Conservation (phyloP, 2,329 filamentous ascomycete species). For the Cordyceps cicadae region DNA sequence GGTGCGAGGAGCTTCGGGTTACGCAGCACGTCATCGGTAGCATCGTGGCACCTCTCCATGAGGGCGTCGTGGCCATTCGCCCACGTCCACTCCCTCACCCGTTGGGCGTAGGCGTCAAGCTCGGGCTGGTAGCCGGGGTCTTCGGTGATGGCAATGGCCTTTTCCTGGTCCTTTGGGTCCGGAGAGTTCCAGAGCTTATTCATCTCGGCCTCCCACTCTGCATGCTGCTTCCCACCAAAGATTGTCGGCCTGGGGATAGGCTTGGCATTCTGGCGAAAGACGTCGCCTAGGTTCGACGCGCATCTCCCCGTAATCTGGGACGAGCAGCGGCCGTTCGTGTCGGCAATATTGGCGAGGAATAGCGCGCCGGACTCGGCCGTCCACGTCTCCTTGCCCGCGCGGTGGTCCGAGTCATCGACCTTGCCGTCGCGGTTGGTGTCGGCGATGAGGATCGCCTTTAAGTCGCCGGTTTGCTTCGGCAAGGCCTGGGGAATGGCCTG, state of each 20-base stretch:
- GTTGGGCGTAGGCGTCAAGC: too few relatives aligned
- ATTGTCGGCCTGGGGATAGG: too few relatives aligned
- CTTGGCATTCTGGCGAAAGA: too few relatives aligned
- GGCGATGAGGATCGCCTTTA: neutral
- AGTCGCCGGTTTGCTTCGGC: neutral
- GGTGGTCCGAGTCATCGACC: neutral
- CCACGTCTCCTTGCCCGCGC: neutral
- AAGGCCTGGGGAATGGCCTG: neutral
- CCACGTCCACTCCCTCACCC: too few relatives aligned
- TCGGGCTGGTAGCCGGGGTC: too few relatives aligned
- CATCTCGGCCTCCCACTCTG: too few relatives aligned
- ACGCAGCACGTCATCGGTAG: constrained; percentile 24
- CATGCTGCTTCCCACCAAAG: too few relatives aligned
- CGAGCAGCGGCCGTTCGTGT: constrained; percentile 2
- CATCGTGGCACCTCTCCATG: constrained; percentile 24
- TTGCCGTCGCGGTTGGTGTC: constrained; percentile 11
- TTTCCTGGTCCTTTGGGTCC: too few relatives aligned
- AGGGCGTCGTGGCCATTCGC: too few relatives aligned
- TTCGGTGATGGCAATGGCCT: too few relatives aligned
- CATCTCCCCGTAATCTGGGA: neutral
- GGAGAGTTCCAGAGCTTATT: too few relatives aligned
- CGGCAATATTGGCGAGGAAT: constrained; percentile 5
- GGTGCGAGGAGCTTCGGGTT: constrained; percentile 24
- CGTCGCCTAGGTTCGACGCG: too few relatives aligned
- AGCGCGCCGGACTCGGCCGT: neutral